Percentiles rank a stretch among this genome's conserved stretches.
Evolutionary conservation across 208 protist species (phyloP).

Genomic region (Acanthamoeba lenticulata): DNA sequence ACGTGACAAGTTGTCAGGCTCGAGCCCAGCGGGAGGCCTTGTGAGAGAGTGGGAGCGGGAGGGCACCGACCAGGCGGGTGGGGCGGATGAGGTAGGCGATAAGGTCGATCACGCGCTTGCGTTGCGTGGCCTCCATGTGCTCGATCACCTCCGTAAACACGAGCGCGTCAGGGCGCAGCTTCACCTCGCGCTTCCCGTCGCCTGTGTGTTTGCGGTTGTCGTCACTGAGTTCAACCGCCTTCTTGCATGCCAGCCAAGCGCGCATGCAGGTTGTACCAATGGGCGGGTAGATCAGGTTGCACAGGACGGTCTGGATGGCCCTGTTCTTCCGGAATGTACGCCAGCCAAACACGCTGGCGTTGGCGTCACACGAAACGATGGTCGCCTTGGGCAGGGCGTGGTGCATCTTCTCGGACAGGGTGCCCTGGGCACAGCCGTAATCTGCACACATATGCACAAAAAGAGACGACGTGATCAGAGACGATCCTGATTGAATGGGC

Average conservation of each 20-base stretch:
- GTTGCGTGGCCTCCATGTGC: not conserved
- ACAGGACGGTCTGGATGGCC: not conserved
- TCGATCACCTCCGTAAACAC: slow-evolving; percentile 27
- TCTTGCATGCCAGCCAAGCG: not conserved
- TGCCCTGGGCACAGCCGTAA: not conserved
- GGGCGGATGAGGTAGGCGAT: not conserved
- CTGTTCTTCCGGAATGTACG: not conserved
- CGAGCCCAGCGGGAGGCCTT: no score
- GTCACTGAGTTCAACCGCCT: not conserved
- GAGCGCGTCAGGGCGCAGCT: not conserved
- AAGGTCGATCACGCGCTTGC: slow-evolving; percentile 7
- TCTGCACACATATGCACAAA: not conserved
- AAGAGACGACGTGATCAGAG: not conserved
- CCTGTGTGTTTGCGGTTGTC: not conserved
- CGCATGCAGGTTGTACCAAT: not conserved
- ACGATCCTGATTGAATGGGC: no score
- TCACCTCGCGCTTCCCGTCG: not conserved
- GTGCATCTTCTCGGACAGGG: slow-evolving; percentile 18
- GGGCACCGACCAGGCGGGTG: not conserved
- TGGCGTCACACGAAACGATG: not conserved
- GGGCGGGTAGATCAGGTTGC: not conserved
- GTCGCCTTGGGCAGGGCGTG: not conserved
- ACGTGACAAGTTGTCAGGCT: no score
- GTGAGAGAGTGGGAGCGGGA: no score
- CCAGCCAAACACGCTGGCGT: not conserved